phyloP scores from a whole-genome alignment of 1,284 basidiomycete genomes.

The Sanghuangporus weigelae region DNA sequence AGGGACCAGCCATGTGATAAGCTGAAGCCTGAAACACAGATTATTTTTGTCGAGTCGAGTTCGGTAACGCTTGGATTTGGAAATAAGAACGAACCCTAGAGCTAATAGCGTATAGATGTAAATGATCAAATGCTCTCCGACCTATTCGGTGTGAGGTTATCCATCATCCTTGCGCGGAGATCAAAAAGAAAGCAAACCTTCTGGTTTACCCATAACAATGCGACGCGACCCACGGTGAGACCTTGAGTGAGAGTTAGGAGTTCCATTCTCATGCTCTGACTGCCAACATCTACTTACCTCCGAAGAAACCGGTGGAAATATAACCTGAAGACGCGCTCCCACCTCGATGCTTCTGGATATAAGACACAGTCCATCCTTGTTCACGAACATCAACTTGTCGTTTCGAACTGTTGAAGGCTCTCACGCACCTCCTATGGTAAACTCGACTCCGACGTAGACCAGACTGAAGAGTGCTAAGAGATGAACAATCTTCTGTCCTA shows the following conservation, averaged over 20 bases:
- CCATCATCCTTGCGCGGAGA: not conserved
- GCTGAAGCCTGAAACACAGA: conserved; percentile 35
- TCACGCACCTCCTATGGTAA: conserved; percentile 24
- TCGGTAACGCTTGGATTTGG: not conserved
- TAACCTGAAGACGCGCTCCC: conserved; percentile 29
- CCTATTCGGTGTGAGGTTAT: conserved; percentile 18
- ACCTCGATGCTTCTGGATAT: conserved; percentile 27
- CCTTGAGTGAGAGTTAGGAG: conserved; percentile 25
- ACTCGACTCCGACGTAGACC: conserved; percentile 28
- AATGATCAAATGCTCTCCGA: conserved; percentile 40
- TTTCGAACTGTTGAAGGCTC: not conserved
- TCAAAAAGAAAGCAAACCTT: conserved; percentile 27
- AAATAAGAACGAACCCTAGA: conserved; percentile 28
- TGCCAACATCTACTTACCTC: conserved; percentile 21
- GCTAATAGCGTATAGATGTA: conserved; percentile 34
- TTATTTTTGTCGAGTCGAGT: not conserved
- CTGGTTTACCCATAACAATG: conserved; percentile 45
- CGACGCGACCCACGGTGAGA: conserved; percentile 39
- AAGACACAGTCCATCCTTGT: conserved; percentile 33
- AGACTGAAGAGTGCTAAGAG: conserved; percentile 26
- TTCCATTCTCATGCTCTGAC: not conserved
- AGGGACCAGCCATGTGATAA: conserved; percentile 56
- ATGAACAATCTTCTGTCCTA: conserved; percentile 21
- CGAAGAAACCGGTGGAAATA: conserved; percentile 31
- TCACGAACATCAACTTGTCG: not conserved